These are phyloP conservation scores for Plicaturopsis crispa DNA, from an alignment of 768 basidiomycete genomes.

Conservation along the genomic window DNA sequence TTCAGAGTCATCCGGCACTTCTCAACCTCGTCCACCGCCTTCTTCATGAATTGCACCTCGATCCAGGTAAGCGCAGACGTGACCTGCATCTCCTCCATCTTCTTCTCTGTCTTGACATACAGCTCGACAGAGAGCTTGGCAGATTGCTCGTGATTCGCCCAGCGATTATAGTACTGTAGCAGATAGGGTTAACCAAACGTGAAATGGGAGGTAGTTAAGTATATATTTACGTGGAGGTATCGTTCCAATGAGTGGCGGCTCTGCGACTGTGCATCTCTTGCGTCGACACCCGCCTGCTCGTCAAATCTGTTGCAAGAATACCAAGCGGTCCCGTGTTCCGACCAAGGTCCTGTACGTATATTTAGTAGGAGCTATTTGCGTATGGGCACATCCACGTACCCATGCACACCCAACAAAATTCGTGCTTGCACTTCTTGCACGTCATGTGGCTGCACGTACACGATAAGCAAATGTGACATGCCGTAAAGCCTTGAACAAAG, in stretches of 20 bases:
- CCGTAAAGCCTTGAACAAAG: not conserved
- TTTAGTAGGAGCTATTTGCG: slow-evolving; percentile 12
- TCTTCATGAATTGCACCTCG: slow-evolving; percentile 98
- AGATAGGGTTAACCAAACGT: slow-evolving; percentile 4
- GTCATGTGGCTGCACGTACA: slow-evolving; percentile 83
- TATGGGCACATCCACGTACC: slow-evolving; percentile 33
- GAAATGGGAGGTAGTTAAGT: not conserved
- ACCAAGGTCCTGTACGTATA: slow-evolving; percentile 73
- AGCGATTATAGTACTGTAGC: slow-evolving; percentile 95
- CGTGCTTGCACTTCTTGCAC: slow-evolving; percentile 98
- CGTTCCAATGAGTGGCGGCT: slow-evolving; percentile 89
- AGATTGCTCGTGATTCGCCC: slow-evolving; percentile 99
- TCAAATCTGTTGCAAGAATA: slow-evolving; percentile 98
- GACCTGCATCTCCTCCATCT: slow-evolving; percentile 99
- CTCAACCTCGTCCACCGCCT: slow-evolving; percentile 88
- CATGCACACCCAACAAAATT: slow-evolving; percentile 99
- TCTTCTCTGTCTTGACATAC: slow-evolving; percentile 95
- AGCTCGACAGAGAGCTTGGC: slow-evolving; percentile 91
- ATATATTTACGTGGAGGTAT: slow-evolving; percentile 79
- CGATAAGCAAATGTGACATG: not conserved
- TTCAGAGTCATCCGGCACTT: slow-evolving; percentile 93
- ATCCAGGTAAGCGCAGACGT: slow-evolving; percentile 93
- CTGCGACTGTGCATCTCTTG: slow-evolving; percentile 86
- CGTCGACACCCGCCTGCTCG: slow-evolving; percentile 81
- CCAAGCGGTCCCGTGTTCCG: slow-evolving; percentile 95